Evolutionary conservation across 768 basidiomycete species (phyloP).

Genomic region (Leccinum sublutescens): DNA sequence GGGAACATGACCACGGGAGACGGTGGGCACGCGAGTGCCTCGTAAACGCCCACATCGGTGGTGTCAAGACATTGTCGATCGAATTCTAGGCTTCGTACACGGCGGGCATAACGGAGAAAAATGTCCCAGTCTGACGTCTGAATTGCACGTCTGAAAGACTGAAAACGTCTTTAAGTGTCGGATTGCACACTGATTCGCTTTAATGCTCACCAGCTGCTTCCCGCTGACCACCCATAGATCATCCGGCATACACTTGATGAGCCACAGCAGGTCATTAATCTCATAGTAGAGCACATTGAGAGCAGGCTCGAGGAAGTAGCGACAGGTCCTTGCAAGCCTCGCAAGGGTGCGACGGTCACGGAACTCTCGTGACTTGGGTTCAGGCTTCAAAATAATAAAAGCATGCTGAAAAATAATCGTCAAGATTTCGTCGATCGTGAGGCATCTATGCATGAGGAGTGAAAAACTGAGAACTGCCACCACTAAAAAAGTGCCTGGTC

Average conservation of each 20-base stretch:
- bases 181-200: conserved; percentile 1
- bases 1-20: conserved; percentile 23
- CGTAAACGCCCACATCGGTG: conserved; percentile 23
- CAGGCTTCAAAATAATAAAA: conserved; percentile 27
- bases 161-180: conserved; percentile 2
- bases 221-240: conserved; percentile 33
- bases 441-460: conserved; percentile 33
- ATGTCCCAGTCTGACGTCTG: conserved; percentile 27
- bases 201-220: conserved; percentile 28
- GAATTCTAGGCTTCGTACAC: conserved; percentile 33
- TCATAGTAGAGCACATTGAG: conserved; percentile 33
- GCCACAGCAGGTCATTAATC: conserved; percentile 31
- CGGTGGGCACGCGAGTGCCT: conserved; percentile 15
- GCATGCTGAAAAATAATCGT: conserved; percentile 33
- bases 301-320: conserved; percentile 33
- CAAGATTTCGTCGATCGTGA: conserved; percentile 34
- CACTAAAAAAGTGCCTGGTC: conserved; percentile 6
- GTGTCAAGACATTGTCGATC: conserved; percentile 27
- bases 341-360: conserved; percentile 32
- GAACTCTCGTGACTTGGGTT: conserved; percentile 28
- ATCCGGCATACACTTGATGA: conserved; percentile 32
- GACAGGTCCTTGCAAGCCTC: conserved; percentile 32
- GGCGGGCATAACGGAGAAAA: conserved; percentile 28
- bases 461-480: conserved; percentile 12
- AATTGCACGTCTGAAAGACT: conserved; percentile 26